Evolutionary conservation across 2,329 filamentous ascomycete genomes (phyloP).

Genomic region (Fusarium chlamydosporum): DNA sequence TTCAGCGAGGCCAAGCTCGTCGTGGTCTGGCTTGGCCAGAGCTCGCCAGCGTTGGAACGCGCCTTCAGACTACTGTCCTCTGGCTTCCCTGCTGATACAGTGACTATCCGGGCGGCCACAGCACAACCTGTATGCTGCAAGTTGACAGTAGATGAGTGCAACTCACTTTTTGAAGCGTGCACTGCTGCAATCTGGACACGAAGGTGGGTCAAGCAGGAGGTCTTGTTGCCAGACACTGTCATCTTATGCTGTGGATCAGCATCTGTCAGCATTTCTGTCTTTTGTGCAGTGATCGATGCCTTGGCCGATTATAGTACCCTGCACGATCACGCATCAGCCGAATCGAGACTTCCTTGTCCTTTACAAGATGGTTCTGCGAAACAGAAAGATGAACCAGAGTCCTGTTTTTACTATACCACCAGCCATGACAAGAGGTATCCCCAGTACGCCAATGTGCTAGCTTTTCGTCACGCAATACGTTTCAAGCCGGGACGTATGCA

Average conservation of each 20-base stretch:
- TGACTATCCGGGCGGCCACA: neutral
- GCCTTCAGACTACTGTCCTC: neutral
- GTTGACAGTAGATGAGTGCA: neutral
- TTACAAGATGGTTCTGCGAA: neutral
- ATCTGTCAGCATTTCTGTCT: neutral
- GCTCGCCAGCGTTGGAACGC: neutral
- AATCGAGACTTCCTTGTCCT: neutral
- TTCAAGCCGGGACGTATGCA: accelerated
- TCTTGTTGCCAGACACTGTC: neutral
- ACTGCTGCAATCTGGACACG: neutral
- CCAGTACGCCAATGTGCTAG: neutral
- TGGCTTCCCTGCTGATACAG: neutral
- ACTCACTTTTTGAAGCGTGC: neutral
- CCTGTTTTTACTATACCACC: neutral
- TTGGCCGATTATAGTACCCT: neutral
- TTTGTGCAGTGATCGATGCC: neutral
- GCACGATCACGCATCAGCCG: neutral
- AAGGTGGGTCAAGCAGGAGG: conserved; percentile 2
- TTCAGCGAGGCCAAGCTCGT: neutral
- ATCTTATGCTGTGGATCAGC: neutral
- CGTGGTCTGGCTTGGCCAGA: conserved; percentile 1
- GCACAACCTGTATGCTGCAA: neutral
- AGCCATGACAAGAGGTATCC: neutral
- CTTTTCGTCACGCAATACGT: neutral
- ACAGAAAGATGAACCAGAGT: neutral